A percentile compares a stretch with the other conserved stretches of the same genome.
Conservation (phyloP, 2,329 filamentous ascomycete genomes). For the Hymenotorrendiella dingleyae region DNA sequence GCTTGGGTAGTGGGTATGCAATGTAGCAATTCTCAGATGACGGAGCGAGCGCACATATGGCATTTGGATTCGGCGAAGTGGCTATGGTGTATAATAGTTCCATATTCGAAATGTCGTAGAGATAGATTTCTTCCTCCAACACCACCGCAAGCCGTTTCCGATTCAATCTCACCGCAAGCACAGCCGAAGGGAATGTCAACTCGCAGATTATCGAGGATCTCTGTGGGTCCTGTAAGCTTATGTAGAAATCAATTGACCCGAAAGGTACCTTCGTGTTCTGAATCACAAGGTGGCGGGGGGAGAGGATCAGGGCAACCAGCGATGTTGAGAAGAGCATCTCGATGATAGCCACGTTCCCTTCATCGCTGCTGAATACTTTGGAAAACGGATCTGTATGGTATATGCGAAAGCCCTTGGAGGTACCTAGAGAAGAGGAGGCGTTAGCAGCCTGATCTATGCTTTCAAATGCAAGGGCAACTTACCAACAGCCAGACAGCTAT, state of each 20-base stretch:
- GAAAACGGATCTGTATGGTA: constrained; percentile 96
- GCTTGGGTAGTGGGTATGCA: constrained; percentile 81
- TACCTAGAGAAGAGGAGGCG: constrained; percentile 49
- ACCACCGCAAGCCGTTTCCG: constrained; percentile 90
- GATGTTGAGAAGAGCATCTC: constrained; percentile 99
- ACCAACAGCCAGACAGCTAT: constrained; percentile 95
- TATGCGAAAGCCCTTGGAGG: constrained; percentile 88
- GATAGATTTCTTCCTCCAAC: constrained; percentile 91
- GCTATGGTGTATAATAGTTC: constrained; percentile 86
- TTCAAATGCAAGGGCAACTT: constrained; percentile 31
- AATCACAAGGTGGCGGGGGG: constrained; percentile 86
- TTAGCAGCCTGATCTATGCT: constrained; percentile 4
- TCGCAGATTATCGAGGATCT: constrained; percentile 86
- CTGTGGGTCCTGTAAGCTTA: constrained; percentile 32
- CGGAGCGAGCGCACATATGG: constrained; percentile 87
- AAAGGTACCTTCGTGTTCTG: constrained; percentile 98
- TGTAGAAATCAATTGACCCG: too few species aligned
- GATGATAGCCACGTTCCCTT: constrained; percentile 90
- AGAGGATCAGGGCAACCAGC: constrained; percentile 86
- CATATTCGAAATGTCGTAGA: constrained; percentile 99
- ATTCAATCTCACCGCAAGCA: constrained; percentile 89
- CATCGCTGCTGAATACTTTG: constrained; percentile 89
- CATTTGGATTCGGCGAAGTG: constrained; percentile 86
- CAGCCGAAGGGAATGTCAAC: constrained; percentile 94
- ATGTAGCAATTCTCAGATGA: constrained; percentile 95